Evolutionary conservation across 306 rosid species (phyloP).

Genomic region (Hippophae rhamnoides): DNA sequence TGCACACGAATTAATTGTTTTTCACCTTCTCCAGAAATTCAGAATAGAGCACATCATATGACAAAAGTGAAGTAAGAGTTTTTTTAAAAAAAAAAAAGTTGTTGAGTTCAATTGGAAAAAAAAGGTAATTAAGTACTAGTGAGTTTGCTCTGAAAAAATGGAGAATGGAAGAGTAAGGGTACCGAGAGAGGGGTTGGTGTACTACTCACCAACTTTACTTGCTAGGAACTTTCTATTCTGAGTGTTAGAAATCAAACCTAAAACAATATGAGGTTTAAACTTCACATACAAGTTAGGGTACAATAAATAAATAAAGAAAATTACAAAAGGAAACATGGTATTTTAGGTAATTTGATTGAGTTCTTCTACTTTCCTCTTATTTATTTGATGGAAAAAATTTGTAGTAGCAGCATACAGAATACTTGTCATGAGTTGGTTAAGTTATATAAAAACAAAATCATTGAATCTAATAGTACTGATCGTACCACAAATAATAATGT

Average conservation of each 20-base stretch:
- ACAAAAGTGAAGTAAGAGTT: conserved; percentile 3
- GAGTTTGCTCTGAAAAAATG: conserved; percentile 12
- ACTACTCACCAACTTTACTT: conserved; percentile 48
- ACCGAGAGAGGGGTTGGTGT: conserved; percentile 33
- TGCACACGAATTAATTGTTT: not conserved
- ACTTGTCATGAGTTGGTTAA: no score
- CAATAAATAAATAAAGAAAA: no score
- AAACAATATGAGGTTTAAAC: conserved; percentile 10
- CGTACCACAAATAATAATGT: no score
- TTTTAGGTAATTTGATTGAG: no score
- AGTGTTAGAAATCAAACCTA: conserved; percentile 49
- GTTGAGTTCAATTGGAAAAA: conserved; percentile 21
- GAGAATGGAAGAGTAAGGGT: conserved; percentile 13
- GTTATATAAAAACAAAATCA: no score
- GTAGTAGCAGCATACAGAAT: no score
- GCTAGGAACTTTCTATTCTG: conserved; percentile 4
- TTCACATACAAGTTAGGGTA: conserved; percentile 26
- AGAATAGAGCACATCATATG: not conserved
- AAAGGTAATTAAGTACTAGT: conserved; percentile 1
- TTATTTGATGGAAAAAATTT: no score
- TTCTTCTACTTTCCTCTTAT: no score
- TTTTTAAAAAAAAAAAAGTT: conserved; percentile 9
- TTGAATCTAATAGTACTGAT: no score
- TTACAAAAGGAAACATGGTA: no score
- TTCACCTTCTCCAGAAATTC: conserved; percentile 5